Evolutionary conservation across 2,329 filamentous ascomycete species (phyloP).

Genomic region (Scedosporium boydii): DNA sequence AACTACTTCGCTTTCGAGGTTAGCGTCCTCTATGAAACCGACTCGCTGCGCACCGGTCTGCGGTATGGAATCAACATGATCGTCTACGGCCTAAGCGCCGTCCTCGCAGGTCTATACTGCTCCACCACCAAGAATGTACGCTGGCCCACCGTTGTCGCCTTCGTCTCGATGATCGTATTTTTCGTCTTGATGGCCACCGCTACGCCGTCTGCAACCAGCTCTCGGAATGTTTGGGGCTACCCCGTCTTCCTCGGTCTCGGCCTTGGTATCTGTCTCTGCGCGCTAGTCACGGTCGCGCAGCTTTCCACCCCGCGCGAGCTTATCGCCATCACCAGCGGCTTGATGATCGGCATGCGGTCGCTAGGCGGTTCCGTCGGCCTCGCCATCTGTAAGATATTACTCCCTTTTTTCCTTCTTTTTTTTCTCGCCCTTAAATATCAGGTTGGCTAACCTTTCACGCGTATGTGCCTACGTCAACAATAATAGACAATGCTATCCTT

Average conservation of each 20-base stretch:
- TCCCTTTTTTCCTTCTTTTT: no score
- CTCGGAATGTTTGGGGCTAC: conserved; percentile 24
- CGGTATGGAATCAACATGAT: conserved; percentile 25
- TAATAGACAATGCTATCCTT: conserved; percentile 19
- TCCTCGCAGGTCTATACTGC: conserved; percentile 22
- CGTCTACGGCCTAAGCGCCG: conserved; percentile 17
- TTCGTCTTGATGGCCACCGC: conserved; percentile 26
- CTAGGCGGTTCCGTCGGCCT: conserved; percentile 27
- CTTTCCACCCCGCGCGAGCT: conserved; percentile 26
- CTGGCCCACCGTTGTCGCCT: conserved; percentile 15
- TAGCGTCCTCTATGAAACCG: conserved; percentile 24
- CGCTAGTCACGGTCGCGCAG: conserved; percentile 25
- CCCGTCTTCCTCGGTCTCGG: neutral
- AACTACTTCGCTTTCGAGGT: conserved; percentile 31
- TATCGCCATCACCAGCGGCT: conserved; percentile 25
- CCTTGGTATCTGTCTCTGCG: no score
- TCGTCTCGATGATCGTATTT: conserved; percentile 20
- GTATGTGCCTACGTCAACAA: neutral
- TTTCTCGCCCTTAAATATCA: no score
- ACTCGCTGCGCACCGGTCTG: conserved; percentile 21
- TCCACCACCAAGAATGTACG: conserved; percentile 17
- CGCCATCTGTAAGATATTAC: conserved; percentile 17
- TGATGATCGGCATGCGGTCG: conserved; percentile 27
- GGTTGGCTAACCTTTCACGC: no score
- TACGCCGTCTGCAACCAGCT: conserved; percentile 14